These are phyloP conservation scores for Gyromitra esculenta DNA, from an alignment of 2,329 filamentous ascomycete species.

Conservation along the genomic window DNA sequence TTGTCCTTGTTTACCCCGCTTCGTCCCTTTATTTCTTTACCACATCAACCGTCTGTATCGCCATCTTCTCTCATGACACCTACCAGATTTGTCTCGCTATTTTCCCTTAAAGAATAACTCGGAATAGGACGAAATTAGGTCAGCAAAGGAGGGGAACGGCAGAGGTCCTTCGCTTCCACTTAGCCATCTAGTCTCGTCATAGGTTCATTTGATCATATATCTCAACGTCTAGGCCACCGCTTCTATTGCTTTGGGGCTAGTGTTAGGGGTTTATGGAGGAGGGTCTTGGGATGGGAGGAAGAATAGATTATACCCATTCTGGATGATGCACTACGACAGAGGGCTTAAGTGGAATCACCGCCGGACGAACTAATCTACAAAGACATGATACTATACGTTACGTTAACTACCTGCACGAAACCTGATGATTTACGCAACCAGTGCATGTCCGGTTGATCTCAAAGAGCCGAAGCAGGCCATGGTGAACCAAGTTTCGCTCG, in stretches of 20 bases:
- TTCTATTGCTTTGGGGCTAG: not conserved
- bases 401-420: too few relatives aligned
- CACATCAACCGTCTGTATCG: not conserved
- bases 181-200: not conserved
- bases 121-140: not conserved
- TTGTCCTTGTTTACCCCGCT: not conserved
- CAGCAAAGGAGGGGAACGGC: not conserved
- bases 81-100: not conserved
- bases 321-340: too few relatives aligned
- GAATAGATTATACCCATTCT: too few relatives aligned
- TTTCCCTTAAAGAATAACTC: not conserved
- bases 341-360: too few relatives aligned
- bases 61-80: not conserved
- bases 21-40: not conserved
- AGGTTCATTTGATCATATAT: not conserved
- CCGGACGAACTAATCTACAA: too few relatives aligned
- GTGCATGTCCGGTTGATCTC: too few relatives aligned
- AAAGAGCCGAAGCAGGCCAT: too few relatives aligned
- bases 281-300: too few relatives aligned
- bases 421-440: too few relatives aligned
- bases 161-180: not conserved
- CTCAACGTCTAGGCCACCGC: not conserved
- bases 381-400: too few relatives aligned
- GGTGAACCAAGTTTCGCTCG: too few relatives aligned
- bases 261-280: too few relatives aligned